Conservation (phyloP, 176 grass and related monocot genomes). For the Oryza glaberrima region DNA sequence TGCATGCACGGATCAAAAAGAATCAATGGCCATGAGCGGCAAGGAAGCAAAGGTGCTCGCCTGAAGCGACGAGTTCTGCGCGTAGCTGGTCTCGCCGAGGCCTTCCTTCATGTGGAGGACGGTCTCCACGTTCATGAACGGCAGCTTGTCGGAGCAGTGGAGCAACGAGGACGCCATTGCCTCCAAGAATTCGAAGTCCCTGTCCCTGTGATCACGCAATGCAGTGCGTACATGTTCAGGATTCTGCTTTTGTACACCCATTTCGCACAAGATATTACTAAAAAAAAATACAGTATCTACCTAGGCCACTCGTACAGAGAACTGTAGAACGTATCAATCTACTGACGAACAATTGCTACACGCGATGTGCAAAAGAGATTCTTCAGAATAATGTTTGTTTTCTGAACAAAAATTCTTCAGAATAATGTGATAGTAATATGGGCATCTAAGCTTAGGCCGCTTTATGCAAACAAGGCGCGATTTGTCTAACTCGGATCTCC, state of each 20-base stretch:
- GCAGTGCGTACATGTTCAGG: slow-evolving; percentile 36
- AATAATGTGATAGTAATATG: slow-evolving; percentile 31
- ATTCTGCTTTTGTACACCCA: slow-evolving; percentile 13
- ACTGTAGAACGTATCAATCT: slow-evolving; percentile 18
- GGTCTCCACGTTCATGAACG: slow-evolving; percentile 81
- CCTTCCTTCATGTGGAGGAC: slow-evolving; percentile 97
- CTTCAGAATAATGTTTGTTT: slow-evolving; percentile 11
- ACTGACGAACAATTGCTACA: slow-evolving; percentile 26
- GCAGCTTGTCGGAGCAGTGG: slow-evolving; percentile 54
- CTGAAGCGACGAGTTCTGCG: slow-evolving; percentile 95
- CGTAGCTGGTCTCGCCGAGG: slow-evolving; percentile 87
- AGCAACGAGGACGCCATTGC: slow-evolving; percentile 71
- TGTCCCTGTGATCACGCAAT: slow-evolving; percentile 35
- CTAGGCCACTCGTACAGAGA: neutral
- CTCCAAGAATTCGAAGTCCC: slow-evolving; percentile 24
- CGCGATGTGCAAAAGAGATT: slow-evolving; percentile 28
- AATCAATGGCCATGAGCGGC: neutral
- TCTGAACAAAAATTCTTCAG: neutral
- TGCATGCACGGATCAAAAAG: neutral
- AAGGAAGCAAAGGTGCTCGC: slow-evolving; percentile 8
- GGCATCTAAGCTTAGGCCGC: slow-evolving; percentile 38
- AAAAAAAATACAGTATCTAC: neutral
- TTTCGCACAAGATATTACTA: neutral
- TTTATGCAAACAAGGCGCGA: slow-evolving; percentile 45
- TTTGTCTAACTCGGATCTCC: slow-evolving; percentile 41